Conservation (phyloP, 805 yeast species). For the Tetrapisispora namnaoensis region DNA sequence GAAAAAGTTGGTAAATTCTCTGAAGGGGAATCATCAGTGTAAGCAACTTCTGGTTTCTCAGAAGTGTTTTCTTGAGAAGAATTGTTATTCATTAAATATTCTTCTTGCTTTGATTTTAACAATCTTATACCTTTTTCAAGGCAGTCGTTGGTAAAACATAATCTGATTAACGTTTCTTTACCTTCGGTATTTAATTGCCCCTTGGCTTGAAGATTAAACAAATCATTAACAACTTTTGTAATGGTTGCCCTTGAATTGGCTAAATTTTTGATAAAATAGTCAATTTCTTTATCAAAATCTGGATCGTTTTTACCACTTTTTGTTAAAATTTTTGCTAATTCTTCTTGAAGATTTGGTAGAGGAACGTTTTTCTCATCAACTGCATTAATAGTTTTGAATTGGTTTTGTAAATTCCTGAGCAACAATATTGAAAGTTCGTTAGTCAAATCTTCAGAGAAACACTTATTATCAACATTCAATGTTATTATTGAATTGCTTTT, state of each 20-base stretch:
- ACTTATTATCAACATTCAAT: slow-evolving; percentile 53
- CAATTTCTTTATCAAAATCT: slow-evolving; percentile 20
- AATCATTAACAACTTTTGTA: slow-evolving; percentile 42
- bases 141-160: slow-evolving; percentile 63
- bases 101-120: slow-evolving; percentile 21
- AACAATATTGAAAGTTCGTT: slow-evolving; percentile 67
- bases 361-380: slow-evolving; percentile 24
- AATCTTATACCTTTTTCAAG: slow-evolving; percentile 43
- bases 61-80: too few species aligned
- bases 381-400: slow-evolving; percentile 27
- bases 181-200: slow-evolving; percentile 57
- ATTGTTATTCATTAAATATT: neutral
- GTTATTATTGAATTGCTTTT: slow-evolving; percentile 53
- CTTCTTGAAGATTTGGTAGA: slow-evolving; percentile 50
- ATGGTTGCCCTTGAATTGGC: slow-evolving; percentile 32
- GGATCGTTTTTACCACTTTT: slow-evolving; percentile 24
- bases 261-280: slow-evolving; percentile 33
- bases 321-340: slow-evolving; percentile 33
- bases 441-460: slow-evolving; percentile 47
- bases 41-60: neutral
- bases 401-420: slow-evolving; percentile 68
- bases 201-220: slow-evolving; percentile 47
- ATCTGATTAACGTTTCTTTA: slow-evolving; percentile 63
- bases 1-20: neutral
- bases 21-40: neutral